These are phyloP conservation scores for Pseudofabraea citricarpa DNA, from an alignment of 2,329 filamentous ascomycete genomes.

Conservation along the genomic window DNA sequence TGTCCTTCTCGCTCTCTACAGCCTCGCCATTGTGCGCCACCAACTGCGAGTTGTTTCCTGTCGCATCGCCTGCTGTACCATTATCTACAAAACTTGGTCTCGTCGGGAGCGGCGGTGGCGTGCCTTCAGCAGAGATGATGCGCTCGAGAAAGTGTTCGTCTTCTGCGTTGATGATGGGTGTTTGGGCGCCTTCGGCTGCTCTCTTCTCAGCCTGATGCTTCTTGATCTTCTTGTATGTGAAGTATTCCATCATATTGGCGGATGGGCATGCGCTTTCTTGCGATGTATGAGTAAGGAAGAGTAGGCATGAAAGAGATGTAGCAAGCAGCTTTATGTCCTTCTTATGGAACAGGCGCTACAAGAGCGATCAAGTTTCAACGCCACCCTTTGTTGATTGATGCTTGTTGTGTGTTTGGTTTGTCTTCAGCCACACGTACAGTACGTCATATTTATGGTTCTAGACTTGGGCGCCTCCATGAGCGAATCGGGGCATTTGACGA, in stretches of 20 bases:
- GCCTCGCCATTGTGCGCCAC: conserved; percentile 39
- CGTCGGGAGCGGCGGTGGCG: conserved; percentile 47
- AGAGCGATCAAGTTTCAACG: no score
- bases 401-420: background rate
- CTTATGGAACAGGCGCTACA: no score
- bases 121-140: conserved; percentile 44
- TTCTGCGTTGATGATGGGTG: conserved; percentile 47
- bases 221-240: conserved; percentile 58
- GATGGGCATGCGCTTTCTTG: no score
- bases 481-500: conserved; percentile 1
- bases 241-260: conserved; percentile 55
- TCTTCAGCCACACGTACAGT: no score
- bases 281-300: no score
- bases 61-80: conserved; percentile 18
- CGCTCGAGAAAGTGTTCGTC: conserved; percentile 55
- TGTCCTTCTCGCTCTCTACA: conserved; percentile 23
- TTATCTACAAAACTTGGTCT: conserved; percentile 14
- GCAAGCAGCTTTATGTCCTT: no score
- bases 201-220: conserved; percentile 50
- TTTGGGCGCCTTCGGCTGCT: conserved; percentile 7
- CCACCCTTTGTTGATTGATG: no score
- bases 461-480: background rate
- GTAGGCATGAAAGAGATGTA: background rate
- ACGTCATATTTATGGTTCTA: no score
- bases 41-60: conserved; percentile 20